Conservation (phyloP, 768 basidiomycete species). For the Daedaleopsis nitida region DNA sequence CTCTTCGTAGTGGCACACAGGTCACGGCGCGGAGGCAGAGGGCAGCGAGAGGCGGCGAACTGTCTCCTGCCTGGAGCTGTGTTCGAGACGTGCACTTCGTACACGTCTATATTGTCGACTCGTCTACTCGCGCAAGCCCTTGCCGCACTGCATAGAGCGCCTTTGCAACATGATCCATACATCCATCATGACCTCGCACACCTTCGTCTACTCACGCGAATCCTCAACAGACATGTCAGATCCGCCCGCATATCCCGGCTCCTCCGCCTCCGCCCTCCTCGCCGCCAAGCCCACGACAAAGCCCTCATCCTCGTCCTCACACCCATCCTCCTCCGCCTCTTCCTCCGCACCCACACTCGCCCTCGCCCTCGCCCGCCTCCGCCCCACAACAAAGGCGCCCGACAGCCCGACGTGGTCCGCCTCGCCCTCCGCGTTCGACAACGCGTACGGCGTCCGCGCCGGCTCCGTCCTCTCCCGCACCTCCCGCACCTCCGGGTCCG, state of each 20-base stretch:
- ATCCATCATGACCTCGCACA: too few species aligned
- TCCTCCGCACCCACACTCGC: not conserved
- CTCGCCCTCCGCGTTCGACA: conserved; percentile 1
- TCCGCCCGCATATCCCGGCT: not conserved
- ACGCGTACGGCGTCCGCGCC: not conserved
- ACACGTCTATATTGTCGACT: too few species aligned
- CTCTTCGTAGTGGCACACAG: too few species aligned
- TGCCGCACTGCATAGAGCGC: too few species aligned
- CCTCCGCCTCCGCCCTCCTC: not conserved
- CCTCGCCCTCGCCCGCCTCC: not conserved
- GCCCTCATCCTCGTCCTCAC: not conserved
- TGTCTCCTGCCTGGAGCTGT: too few species aligned
- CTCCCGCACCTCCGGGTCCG: not conserved
- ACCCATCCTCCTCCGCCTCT: not conserved
- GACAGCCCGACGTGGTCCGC: not conserved
- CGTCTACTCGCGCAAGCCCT: too few species aligned
- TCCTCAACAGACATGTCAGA: too few species aligned
- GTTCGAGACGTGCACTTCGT: too few species aligned
- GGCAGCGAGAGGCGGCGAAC: too few species aligned
- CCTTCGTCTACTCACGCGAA: too few species aligned
- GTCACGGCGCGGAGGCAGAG: too few species aligned
- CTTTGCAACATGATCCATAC: too few species aligned
- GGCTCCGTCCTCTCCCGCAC: not conserved
- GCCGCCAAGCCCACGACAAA: not conserved
- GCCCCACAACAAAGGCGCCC: not conserved